Conservation (phyloP, 2,329 filamentous ascomycete species). For the Leptographium wingfieldii region DNA sequence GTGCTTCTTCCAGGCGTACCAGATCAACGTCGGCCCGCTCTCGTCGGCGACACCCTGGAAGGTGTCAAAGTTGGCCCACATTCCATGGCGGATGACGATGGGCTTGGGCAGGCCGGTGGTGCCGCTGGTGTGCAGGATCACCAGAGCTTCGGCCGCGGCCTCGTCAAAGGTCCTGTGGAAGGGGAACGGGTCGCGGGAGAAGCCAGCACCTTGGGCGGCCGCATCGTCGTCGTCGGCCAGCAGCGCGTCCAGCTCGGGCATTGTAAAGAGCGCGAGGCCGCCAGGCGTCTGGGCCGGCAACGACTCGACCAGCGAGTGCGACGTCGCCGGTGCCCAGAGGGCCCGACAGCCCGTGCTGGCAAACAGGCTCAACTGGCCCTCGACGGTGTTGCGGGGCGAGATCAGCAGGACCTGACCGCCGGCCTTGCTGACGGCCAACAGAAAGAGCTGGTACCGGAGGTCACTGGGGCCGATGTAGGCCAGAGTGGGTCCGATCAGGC, state of each 20-base stretch:
- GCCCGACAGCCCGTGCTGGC: constrained; percentile 26
- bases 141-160: constrained; percentile 26
- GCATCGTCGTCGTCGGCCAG: neutral
- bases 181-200: neutral
- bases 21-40: neutral
- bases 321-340: constrained; percentile 21
- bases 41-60: neutral
- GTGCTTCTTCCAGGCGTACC: neutral
- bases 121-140: constrained; percentile 32
- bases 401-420: constrained; percentile 17
- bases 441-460: constrained; percentile 16
- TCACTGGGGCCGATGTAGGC: constrained; percentile 30
- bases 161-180: constrained; percentile 21
- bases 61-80: constrained; percentile 22
- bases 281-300: constrained; percentile 3
- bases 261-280: constrained; percentile 13
- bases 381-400: constrained; percentile 31
- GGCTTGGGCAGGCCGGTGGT: constrained; percentile 34
- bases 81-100: constrained; percentile 25
- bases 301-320: neutral
- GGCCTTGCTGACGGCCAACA: constrained; percentile 19
- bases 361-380: constrained; percentile 32
- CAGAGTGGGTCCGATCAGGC: constrained; percentile 20
- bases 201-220: neutral
- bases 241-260: neutral